Conservation (phyloP, 305 asterid genomes). For the Fraxinus baroniana region DNA sequence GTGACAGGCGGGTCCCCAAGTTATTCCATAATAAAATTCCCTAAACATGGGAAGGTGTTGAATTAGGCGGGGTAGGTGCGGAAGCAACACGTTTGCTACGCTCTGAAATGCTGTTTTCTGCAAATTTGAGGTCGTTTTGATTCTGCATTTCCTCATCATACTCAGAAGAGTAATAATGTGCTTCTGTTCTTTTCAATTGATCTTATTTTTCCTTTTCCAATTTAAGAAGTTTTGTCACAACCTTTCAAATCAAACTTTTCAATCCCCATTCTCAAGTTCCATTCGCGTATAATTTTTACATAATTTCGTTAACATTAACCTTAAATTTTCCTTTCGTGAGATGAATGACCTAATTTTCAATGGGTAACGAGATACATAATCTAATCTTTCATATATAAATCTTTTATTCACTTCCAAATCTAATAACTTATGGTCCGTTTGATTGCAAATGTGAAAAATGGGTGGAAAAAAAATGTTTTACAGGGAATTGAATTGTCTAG, state of each 20-base stretch:
- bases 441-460: too few species aligned
- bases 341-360: background rate
- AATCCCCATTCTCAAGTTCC: background rate
- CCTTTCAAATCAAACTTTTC: too few species aligned
- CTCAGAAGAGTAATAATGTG: constrained; percentile 34
- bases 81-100: constrained; percentile 26
- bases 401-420: background rate
- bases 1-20: background rate
- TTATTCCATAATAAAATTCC: too few species aligned
- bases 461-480: too few species aligned
- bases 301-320: background rate
- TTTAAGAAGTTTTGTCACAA: too few species aligned
- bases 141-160: constrained; percentile 30
- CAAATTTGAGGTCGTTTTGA: constrained; percentile 37
- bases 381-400: background rate
- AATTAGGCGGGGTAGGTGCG: constrained; percentile 29
- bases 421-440: too few species aligned
- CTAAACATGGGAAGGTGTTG: constrained; percentile 23
- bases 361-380: background rate
- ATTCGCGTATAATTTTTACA: background rate
- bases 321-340: background rate
- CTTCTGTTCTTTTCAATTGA: background rate
- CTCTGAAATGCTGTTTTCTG: constrained; percentile 42
- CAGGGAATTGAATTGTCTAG: too few species aligned
- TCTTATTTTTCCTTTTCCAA: too few species aligned